Evolutionary conservation across 768 basidiomycete genomes (phyloP).

Genomic region (Boletus vermiculosoides): DNA sequence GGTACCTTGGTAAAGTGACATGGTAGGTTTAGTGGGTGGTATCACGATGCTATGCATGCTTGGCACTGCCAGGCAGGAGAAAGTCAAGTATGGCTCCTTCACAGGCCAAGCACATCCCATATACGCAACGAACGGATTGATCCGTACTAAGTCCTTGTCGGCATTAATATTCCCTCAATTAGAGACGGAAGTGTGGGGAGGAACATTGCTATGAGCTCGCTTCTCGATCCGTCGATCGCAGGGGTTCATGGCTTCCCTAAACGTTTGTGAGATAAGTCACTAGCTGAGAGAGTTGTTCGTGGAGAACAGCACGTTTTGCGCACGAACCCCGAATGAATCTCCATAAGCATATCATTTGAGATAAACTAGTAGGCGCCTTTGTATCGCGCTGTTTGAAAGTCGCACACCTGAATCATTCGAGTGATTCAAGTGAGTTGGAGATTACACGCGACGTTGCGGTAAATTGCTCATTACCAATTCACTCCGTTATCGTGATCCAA

Average conservation of each 20-base stretch:
- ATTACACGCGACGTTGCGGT: too few relatives aligned
- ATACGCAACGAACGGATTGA: neutral
- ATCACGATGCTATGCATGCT: neutral
- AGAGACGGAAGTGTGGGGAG: neutral
- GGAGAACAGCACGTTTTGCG: neutral
- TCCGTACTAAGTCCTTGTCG: neutral
- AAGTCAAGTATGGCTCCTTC: neutral
- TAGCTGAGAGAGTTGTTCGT: neutral
- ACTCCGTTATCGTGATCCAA: neutral
- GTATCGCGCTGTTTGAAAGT: neutral
- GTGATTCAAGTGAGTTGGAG: neutral
- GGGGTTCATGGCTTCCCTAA: neutral
- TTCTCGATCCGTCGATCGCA: neutral
- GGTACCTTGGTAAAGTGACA: neutral
- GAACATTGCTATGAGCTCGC: neutral
- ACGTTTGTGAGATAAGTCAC: neutral
- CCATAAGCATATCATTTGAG: neutral
- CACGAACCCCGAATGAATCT: neutral
- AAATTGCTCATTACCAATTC: neutral
- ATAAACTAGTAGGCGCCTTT: neutral
- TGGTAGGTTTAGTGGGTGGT: neutral
- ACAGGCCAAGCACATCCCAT: neutral
- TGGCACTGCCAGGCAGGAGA: constrained; percentile 1
- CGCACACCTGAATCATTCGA: neutral
- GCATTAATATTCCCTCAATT: neutral